These are phyloP conservation scores for Cutaneotrichosporon dermatis DNA, from an alignment of 1,284 basidiomycete genomes.

Conservation along the genomic window DNA sequence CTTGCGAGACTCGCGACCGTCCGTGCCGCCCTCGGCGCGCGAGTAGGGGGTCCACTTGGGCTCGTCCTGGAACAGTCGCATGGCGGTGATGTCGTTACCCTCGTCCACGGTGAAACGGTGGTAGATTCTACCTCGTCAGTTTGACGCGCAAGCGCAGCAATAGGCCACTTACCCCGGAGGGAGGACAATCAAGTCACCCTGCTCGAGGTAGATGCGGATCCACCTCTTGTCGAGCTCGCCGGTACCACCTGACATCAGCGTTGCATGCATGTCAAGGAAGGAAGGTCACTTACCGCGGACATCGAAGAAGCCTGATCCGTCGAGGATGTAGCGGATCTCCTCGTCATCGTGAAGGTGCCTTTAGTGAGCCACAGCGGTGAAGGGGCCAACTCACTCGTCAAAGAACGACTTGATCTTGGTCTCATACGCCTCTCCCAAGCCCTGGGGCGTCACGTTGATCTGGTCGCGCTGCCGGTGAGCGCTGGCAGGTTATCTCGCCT, in stretches of 20 bases:
- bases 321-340: conserved; percentile 78
- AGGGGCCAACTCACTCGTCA: conserved; percentile 58
- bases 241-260: conserved; percentile 11
- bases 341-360: conserved; percentile 88
- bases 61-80: conserved; percentile 80
- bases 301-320: conserved; percentile 80
- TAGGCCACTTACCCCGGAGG: conserved; percentile 59
- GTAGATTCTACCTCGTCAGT: conserved; percentile 56
- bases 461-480: conserved; percentile 53
- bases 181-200: conserved; percentile 68
- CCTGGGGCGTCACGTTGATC: conserved; percentile 67
- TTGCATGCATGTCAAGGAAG: conserved; percentile 20
- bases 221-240: conserved; percentile 56
- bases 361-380: conserved; percentile 1
- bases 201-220: conserved; percentile 65
- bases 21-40: conserved; percentile 57
- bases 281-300: conserved; percentile 57
- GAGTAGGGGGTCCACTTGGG: conserved; percentile 79
- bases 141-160: background rate
- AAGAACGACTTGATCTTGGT: conserved; percentile 73
- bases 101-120: conserved; percentile 79
- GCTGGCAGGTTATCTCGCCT: no score
- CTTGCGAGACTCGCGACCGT: conserved; percentile 60
- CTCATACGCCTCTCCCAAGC: conserved; percentile 72
- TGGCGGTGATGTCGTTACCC: conserved; percentile 62